Base-by-base conservation (phyloP, 805 yeast species). In the Yamadazyma sp. region DNA sequence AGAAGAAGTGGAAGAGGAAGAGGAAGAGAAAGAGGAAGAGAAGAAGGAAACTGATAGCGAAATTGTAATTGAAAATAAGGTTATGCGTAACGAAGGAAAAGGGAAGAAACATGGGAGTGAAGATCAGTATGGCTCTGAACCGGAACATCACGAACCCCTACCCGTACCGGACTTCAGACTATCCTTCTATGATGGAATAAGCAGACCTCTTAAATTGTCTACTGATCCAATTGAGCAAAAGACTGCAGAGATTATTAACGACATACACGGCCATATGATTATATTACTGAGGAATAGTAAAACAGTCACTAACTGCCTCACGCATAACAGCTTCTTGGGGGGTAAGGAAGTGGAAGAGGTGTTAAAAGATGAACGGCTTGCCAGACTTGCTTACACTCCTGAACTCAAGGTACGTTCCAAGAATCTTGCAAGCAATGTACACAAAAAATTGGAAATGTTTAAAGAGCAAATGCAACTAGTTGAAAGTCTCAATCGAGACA, bases 201-300 rank as follows among this genome's bases (percentile, higher is more conserved):
- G 29, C 23, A 26, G 29, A 21, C 15, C 32, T 2, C 13, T 37
- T 7, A 21, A 15, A 15, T 6, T 25, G 4, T 29, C 38, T 3
- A 28, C 40, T 25, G 19, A 47, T 42, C 37, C 29, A 13, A 22
- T 37, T 12, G 14, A 35, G 12, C 42, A 46, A n/a, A 48, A 53
- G 28, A 51, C 55, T 13, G 28, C 35, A 4, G 51, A 53, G 31
- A 55, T 64, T 19, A 32, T 53, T n/a, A 47, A 50, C 28, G 40
- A 39, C 10, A 55, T 67, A 1, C 45, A 50, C 13, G 70, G 59
- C 0, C 44, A 58, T n/a, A 30, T 59, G 17, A 32, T 43, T 13
- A 43, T 59, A 6, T 44, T 63, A 14, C 37, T 47, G 8, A 23
- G 32, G 11, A 65, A 65, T 37, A 37, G 48, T 1, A 21, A 41